Base-by-base conservation (phyloP, 768 basidiomycete species). In the Rhizopogon rudus region DNA sequence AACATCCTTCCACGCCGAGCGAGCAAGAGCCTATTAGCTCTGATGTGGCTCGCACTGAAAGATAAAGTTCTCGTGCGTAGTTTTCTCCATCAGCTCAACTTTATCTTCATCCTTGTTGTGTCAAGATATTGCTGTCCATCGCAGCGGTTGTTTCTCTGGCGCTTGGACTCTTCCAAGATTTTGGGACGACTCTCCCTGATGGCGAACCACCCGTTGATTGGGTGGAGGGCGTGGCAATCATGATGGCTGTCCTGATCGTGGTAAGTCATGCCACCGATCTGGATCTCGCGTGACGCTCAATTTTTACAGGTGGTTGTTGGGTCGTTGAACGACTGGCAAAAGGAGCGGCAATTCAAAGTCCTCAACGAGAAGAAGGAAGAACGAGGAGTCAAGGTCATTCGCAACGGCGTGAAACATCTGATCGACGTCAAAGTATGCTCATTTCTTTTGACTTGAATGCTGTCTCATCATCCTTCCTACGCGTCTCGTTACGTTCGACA, bases 351-450 rank as follows among this genome's bases (percentile, higher is more conserved):
- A 72, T 99, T 99, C 77, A 84, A 87, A 63, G 78, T 76, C 17
- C 81, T 99, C 40, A 98, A 98, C 65, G 91, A 89, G 62, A 89
- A 95, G 72, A 96, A 96, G 71, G 96, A 98, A 55, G 97, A 97
- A 61, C 89, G 97, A 25, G 83, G 80, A 5, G 84, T 93, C 62
- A 93, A 93, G 70, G 86, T 88, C 50, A 86, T 93, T 56, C 85
- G 93, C 10, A 74, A 81, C 55, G 86, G 85, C 35, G 67, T 75
- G 10, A 90, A 93, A 60, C 80, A 77, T 49, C 72, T 91, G 31
- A 77, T 96, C 61, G 90, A 91, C 60, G 81, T 96, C 67, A 93
- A 90, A 73, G 91, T 90, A 41, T 10, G 65, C 59, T 37, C 1
- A 14, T 16, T 22, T 9, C 9, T 14, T 16, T 37, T 6, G 31